Base-by-base conservation (phyloP, 805 yeast genomes). In the Kluyveromyces siamensis region DNA sequence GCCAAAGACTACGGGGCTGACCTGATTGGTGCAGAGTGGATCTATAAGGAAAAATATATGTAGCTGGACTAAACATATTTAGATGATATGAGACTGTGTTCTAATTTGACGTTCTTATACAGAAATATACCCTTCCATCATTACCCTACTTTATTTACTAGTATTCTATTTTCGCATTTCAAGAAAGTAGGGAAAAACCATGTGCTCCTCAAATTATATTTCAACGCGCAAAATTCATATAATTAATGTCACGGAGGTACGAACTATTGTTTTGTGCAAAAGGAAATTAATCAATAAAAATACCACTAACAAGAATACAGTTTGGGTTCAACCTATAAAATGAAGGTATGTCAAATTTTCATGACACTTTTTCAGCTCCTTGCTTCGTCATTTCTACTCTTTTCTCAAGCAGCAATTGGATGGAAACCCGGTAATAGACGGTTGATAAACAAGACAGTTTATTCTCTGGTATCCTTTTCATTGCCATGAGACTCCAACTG, bases 21-120 rank as follows among this genome's bases (percentile, higher is more conserved):
- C 53, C 66, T 81, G 48, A 75, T 81, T 25, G 90, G 89, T 0
- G 80, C 83, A 49, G 77, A 81, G 51, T 84, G 91, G 91, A 82
- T 84, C 36, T 79, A 83, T 67, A 84, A 82, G 62, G 79, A 78
- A 43, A 84, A 83, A 68, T 84, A 84, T 57, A 61, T 70, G 66
- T 58, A 63, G 40, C 47, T 30, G 35, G 35, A 25, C 18, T 36
- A 19, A 17, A 40, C 16, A 36, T 13, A 8, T 30, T 8, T 30
- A 30, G 35, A 30, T 30, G 35, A 11, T 30, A 10, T 13, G 14
- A 30, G 35, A 8, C 7, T 30, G 14, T 30, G 7, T 30, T 30
- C 35, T 5, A 13, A 10, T 30, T 30, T 30, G 35, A 30, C 7
- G 35, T 13, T 11, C 7, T 8, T 11, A 40, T 40, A 17, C 16